Base-by-base conservation (phyloP, 2,329 filamentous ascomycete species). In the Cladosporium sp. region DNA sequence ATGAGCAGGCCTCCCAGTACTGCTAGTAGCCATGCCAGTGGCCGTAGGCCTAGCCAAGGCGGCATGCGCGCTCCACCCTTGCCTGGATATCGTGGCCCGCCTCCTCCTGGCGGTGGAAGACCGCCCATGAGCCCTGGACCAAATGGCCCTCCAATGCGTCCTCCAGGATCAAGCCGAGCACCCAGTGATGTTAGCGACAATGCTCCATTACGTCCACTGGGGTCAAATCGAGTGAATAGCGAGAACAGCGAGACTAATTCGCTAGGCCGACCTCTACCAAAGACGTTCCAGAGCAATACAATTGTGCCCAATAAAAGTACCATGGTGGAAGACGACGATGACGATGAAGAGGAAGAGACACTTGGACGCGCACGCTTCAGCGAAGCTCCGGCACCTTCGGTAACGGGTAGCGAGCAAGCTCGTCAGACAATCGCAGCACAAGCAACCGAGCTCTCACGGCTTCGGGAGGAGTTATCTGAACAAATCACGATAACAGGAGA, bases 251-350 rank as follows among this genome's bases (percentile, higher is more conserved):
- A 70, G 28, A 58, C 63, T n/a, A 65, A 63, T 20, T 65, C 63
- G 36, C 59, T 86, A 64, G 87, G 88, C 42, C 83, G 90, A 47
- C 92, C 92, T 4, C 84, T 90, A 65, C 88, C 90, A 15, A 96
- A 95, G 71, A 92, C 92, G 38, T 92, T 96, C 65, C 92, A 96
- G 71, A 93, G 89, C 71, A 97, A 96, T 71, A 97, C 92, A 0
- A 96, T 97, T 68, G 89, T 97, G 34, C 94, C 94, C 0, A 97
- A 97, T 72, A 99, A 97, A 76, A 96, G 93, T 69, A 97, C 90
- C 0, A 92, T 97, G 87, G 86, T 97, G 1, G 94, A 99, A 73
- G 94, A 97, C 71, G 92, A 96, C 64, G 92, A 96, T 66, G 77
- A 78, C 12, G 82, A 87, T 57, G 84, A 81, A 67, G 45, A 59